Conservation (phyloP, 2,329 filamentous ascomycete species). For the Xylariales sp. region DNA sequence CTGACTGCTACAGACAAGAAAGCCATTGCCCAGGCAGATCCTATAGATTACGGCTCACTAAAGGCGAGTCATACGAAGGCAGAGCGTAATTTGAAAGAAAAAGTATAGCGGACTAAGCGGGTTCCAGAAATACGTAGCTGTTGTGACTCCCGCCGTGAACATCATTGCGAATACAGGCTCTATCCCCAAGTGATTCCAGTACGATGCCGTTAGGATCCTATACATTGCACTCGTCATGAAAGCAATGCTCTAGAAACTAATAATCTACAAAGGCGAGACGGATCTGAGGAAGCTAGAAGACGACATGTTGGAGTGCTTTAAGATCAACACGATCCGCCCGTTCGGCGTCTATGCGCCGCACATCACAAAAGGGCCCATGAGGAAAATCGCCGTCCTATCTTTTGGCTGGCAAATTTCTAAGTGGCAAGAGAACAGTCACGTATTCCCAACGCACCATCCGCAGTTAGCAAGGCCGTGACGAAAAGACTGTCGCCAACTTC, state of each 20-base stretch:
- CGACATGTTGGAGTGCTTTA: conserved; percentile 52
- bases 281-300: conserved; percentile 51
- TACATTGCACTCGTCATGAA: conserved; percentile 37
- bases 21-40: conserved; percentile 60
- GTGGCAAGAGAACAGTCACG: conserved; percentile 49
- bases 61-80: conserved; percentile 44
- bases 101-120: neutral
- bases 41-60: conserved; percentile 55
- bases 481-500: conserved; percentile 53
- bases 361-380: conserved; percentile 59
- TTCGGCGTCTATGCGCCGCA: conserved; percentile 65
- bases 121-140: conserved; percentile 39
- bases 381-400: conserved; percentile 66
- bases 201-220: conserved; percentile 53
- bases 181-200: conserved; percentile 49
- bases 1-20: conserved; percentile 55
- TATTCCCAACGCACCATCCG: conserved; percentile 63
- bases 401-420: conserved; percentile 59
- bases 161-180: conserved; percentile 63
- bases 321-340: conserved; percentile 64
- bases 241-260: neutral
- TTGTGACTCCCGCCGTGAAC: conserved; percentile 48
- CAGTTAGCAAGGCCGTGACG: conserved; percentile 51
- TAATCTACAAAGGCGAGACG: conserved; percentile 42
- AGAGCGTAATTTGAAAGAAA: too few relatives aligned